phyloP scores from a whole-genome alignment of 1,139 yeast genomes.

The Yamadazyma siamensis region DNA sequence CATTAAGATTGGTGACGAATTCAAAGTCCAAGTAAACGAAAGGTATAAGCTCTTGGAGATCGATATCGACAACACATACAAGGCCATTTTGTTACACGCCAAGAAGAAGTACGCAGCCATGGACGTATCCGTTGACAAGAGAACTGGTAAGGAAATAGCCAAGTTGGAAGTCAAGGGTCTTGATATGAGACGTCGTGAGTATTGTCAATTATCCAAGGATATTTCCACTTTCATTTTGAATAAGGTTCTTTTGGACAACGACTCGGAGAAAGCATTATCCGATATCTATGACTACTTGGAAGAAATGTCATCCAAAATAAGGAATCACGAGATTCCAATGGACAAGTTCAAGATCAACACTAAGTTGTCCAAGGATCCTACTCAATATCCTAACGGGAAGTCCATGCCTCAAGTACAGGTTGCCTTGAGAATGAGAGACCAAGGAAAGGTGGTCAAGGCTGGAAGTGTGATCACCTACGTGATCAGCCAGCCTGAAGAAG shows the following conservation, averaged over 20 bases:
- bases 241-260: slow-evolving; percentile 67
- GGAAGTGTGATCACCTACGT: slow-evolving; percentile 90
- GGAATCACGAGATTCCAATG: slow-evolving; percentile 56
- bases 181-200: slow-evolving; percentile 97
- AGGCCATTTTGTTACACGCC: slow-evolving; percentile 82
- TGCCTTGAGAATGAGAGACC: slow-evolving; percentile 72
- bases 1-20: slow-evolving; percentile 75
- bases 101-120: slow-evolving; percentile 98
- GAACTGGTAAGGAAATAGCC: slow-evolving; percentile 49
- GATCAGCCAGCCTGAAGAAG: slow-evolving; percentile 47
- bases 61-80: slow-evolving; percentile 92
- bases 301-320: slow-evolving; percentile 54
- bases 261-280: slow-evolving; percentile 73
- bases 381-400: slow-evolving; percentile 71
- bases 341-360: slow-evolving; percentile 72
- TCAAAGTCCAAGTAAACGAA: slow-evolving; percentile 83
- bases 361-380: slow-evolving; percentile 72
- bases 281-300: slow-evolving; percentile 74
- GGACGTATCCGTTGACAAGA: slow-evolving; percentile 48
- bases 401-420: slow-evolving; percentile 93
- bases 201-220: slow-evolving; percentile 88
- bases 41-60: slow-evolving; percentile 84
- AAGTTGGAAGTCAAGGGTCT: slow-evolving; percentile 89
- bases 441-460: slow-evolving; percentile 82
- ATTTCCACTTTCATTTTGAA: slow-evolving; percentile 74